Percentiles rank a stretch among this genome's conserved stretches.
Evolutionary conservation across 208 protist species (phyloP).

Genomic region (Crithidia sp.): DNA sequence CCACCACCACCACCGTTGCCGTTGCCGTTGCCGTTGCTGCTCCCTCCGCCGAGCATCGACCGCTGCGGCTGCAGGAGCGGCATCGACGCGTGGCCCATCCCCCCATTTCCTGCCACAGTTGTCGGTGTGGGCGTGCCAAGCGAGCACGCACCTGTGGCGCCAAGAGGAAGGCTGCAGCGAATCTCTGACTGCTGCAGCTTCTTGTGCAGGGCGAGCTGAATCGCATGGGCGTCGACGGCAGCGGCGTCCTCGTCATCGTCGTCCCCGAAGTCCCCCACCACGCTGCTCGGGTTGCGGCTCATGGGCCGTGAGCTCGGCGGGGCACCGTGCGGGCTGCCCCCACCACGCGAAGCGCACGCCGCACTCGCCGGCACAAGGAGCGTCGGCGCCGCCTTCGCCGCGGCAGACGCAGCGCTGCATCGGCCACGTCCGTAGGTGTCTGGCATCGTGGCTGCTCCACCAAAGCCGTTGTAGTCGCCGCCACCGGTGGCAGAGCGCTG

Average conservation of each 20-base stretch:
- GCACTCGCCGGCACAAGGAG: neutral
- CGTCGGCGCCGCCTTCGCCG: neutral
- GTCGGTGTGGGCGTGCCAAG: neutral
- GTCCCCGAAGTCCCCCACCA: conserved; percentile 3
- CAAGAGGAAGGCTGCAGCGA: conserved; percentile 19
- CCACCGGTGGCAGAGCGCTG: neutral
- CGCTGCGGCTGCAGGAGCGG: conserved; percentile 20
- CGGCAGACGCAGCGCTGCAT: neutral
- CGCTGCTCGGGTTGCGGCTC: conserved; percentile 7
- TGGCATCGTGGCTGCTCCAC: conserved; percentile 4
- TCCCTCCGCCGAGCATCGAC: neutral
- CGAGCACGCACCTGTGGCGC: neutral
- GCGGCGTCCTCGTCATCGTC: conserved; percentile 20
- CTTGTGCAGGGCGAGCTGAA: conserved; percentile 72
- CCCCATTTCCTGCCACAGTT: neutral
- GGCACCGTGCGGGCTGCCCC: neutral
- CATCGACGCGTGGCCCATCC: conserved; percentile 7
- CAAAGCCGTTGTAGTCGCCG: conserved; percentile 12
- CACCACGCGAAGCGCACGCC: too few species aligned
- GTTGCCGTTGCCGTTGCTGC: too few species aligned
- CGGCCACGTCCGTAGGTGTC: neutral
- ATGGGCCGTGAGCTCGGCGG: conserved; percentile 7
- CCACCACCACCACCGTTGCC: too few species aligned
- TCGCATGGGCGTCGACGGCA: conserved; percentile 53
- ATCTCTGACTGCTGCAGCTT: conserved; percentile 41